These are phyloP conservation scores for Metarhizium robertsii DNA, from an alignment of 2,329 filamentous ascomycete species.

Conservation along the genomic window DNA sequence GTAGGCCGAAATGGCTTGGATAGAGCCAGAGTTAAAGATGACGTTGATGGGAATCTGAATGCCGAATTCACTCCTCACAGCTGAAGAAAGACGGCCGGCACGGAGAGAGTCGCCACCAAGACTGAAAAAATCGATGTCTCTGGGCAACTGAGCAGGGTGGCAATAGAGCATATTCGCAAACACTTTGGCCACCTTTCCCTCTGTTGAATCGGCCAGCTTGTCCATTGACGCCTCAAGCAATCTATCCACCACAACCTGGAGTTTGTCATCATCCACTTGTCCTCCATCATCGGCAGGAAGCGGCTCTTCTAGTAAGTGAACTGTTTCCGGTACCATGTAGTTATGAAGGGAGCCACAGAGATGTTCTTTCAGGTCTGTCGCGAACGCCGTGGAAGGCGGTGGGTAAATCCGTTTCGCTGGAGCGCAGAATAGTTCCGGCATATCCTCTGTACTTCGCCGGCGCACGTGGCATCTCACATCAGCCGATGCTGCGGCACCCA, in stretches of 20 bases:
- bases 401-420: conserved; percentile 7
- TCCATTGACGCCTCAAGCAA: conserved; percentile 13
- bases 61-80: conserved; percentile 38
- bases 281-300: conserved; percentile 23
- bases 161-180: conserved; percentile 37
- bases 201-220: conserved; percentile 16
- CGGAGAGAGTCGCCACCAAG: conserved; percentile 45
- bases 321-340: conserved; percentile 29
- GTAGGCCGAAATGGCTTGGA: conserved; percentile 27
- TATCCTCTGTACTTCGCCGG: conserved; percentile 1
- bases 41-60: conserved; percentile 40
- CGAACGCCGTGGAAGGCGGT: conserved; percentile 1
- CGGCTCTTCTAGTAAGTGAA: conserved; percentile 23
- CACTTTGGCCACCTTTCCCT: conserved; percentile 30
- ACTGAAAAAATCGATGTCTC: conserved; percentile 39
- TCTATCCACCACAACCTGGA: conserved; percentile 23
- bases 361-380: conserved; percentile 9
- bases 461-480: conserved; percentile 11
- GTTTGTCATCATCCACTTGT: conserved; percentile 22
- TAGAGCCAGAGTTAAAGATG: conserved; percentile 39
- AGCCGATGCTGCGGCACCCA: conserved; percentile 10
- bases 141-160: conserved; percentile 26
- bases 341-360: conserved; percentile 15
- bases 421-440: conserved; percentile 14
- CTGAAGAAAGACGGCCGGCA: conserved; percentile 41